Base-by-base conservation (phyloP, 2,329 filamentous ascomycete species). In the Emmonsia crescens region DNA sequence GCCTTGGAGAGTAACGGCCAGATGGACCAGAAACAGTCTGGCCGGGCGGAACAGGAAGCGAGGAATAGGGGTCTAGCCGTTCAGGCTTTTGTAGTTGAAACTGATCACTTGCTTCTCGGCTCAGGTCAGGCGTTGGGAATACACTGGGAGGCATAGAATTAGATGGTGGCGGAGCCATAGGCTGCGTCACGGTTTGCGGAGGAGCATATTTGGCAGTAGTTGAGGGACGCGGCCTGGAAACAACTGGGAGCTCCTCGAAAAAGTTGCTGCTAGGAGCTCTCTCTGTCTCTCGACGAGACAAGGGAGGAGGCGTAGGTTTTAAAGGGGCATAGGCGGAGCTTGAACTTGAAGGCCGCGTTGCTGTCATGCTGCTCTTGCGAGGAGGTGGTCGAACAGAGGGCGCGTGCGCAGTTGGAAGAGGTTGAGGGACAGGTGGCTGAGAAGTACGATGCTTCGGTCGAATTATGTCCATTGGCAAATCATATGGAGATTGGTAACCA, bases 401-500 rank as follows among this genome's bases (percentile, higher is more conserved):
- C 40, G 80, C 77, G 14, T 81, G 79, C n/a, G 76, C 72, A 19
- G 69, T 72, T 33, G 76, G 74, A 42, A 77, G 70, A 46, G 77
- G 70, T 5, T 77, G 71, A 9, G 33, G 12, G 5, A 24, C 52
- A 40, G 10, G 5, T 14, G 33, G 52, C 38, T 80, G 76, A 58
- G 68, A 64, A 57, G 74, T 67, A 60, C 66, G 67, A 42, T 82
- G 75, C 60, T 83, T 83, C 62, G 88, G 76, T 31, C 74, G 73
- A 31, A 80, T 83, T 36, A 99, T 83, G 60, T 96, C 93, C 75
- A 94, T 89, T 3, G 94, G 94, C 24, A 99, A 80, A 76, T 99
- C 95, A 69, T 96, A 99, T 0, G 94, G 94, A 24, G 93, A 97
- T 57, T 88, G 83, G 72, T 99, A 99, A 8, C 93, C 92, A 61